These are phyloP conservation scores for Fonsecaea erecta DNA, from an alignment of 2,329 filamentous ascomycete genomes.

Conservation along the genomic window DNA sequence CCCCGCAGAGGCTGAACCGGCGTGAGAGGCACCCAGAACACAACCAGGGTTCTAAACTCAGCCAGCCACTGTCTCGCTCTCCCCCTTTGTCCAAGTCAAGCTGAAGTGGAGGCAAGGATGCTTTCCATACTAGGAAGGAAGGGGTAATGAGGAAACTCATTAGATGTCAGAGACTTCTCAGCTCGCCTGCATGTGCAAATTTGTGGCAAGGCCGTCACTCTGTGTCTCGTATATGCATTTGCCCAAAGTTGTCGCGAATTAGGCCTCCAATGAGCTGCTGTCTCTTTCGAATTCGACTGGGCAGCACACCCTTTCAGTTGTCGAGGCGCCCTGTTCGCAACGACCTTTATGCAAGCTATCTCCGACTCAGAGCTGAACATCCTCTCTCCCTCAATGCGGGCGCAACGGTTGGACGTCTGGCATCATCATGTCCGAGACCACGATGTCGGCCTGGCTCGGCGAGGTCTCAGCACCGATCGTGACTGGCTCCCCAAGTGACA, in stretches of 20 bases:
- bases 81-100: background rate
- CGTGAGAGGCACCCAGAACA: background rate
- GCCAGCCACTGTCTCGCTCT: background rate
- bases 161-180: background rate
- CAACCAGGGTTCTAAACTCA: background rate
- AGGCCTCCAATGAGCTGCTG: background rate
- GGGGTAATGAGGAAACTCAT: background rate
- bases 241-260: background rate
- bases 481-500: background rate
- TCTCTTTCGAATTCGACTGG: background rate
- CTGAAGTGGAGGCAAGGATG: background rate
- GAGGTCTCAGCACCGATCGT: background rate
- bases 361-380: background rate
- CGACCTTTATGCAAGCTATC: background rate
- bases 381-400: background rate
- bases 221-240: background rate
- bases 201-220: background rate
- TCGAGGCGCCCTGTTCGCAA: background rate
- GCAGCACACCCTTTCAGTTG: background rate
- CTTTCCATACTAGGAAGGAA: background rate
- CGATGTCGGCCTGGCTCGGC: background rate
- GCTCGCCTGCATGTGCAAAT: background rate
- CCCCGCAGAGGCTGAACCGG: background rate
- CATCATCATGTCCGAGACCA: background rate
- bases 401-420: background rate